A percentile compares a stretch with the other conserved stretches of the same genome.
Evolutionary conservation across 345 rosid species (phyloP).

Genomic region (Brassica rapa): DNA sequence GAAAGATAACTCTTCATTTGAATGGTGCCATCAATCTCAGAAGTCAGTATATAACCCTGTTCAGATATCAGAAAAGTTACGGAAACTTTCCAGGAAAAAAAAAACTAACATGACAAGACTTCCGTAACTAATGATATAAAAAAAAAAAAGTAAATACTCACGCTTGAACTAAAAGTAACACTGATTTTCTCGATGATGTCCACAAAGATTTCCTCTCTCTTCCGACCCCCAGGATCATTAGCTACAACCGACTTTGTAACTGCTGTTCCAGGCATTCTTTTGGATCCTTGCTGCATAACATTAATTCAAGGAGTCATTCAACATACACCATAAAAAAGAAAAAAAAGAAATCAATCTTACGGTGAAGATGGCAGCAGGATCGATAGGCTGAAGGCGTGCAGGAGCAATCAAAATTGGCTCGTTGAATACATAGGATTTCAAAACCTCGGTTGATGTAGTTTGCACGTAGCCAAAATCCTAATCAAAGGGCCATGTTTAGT

Average conservation of each 20-base stretch:
- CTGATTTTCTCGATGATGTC: constrained; percentile 98
- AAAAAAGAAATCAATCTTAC: constrained; percentile 41
- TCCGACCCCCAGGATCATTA: constrained; percentile 96
- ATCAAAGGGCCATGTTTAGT: background rate
- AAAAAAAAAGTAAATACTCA: constrained; percentile 43
- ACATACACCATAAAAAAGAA: constrained; percentile 6
- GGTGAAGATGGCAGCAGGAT: constrained; percentile 92
- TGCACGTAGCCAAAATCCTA: constrained; percentile 99
- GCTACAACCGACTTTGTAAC: constrained; percentile 97
- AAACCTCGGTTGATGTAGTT: constrained; percentile 91
- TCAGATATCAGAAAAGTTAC: background rate
- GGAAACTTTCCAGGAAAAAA: background rate
- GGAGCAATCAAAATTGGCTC: constrained; percentile 91
- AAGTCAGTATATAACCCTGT: constrained; percentile 95
- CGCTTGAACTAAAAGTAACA: constrained; percentile 98
- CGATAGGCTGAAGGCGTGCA: constrained; percentile 79
- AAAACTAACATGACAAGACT: constrained; percentile 8
- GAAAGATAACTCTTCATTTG: constrained; percentile 99
- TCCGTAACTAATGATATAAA: background rate
- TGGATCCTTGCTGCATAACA: constrained; percentile 81
- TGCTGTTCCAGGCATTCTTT: constrained; percentile 98
- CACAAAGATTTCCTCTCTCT: constrained; percentile 96
- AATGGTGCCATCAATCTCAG: constrained; percentile 99
- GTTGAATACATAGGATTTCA: constrained; percentile 90
- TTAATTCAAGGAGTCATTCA: constrained; percentile 31